Evolutionary conservation across 129 eudicot genomes (phyloP).

Genomic region (Deinandra increscens): DNA sequence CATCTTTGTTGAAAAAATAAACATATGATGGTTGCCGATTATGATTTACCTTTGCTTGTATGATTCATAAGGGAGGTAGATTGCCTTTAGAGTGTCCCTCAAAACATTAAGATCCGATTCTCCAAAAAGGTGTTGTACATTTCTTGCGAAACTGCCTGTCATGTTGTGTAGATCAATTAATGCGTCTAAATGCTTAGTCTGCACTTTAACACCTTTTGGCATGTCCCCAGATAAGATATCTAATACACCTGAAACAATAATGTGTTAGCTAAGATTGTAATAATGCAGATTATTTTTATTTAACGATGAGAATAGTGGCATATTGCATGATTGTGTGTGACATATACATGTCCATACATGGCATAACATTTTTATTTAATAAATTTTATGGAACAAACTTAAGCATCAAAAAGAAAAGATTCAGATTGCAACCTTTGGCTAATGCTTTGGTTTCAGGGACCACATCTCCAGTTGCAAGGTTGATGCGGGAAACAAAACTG

Average conservation of each 20-base stretch:
- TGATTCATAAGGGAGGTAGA: slow-evolving; percentile 84
- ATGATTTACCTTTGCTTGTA: slow-evolving; percentile 65
- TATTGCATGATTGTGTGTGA: slow-evolving; percentile 18
- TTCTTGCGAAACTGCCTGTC: slow-evolving; percentile 88
- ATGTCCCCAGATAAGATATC: slow-evolving; percentile 88
- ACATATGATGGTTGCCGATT: neutral
- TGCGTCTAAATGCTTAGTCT: slow-evolving; percentile 80
- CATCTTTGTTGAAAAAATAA: neutral
- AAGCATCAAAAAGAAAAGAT: neutral
- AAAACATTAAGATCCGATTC: slow-evolving; percentile 78
- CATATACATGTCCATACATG: slow-evolving; percentile 10
- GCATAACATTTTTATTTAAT: neutral
- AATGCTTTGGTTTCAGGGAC: slow-evolving; percentile 93
- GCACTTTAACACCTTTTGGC: slow-evolving; percentile 88
- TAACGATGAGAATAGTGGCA: slow-evolving; percentile 13
- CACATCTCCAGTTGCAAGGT: slow-evolving; percentile 90
- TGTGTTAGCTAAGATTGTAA: slow-evolving; percentile 14
- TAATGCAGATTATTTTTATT: neutral
- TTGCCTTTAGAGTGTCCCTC: slow-evolving; percentile 72
- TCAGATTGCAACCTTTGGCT: slow-evolving; percentile 63
- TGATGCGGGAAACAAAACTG: slow-evolving; percentile 78
- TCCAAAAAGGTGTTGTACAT: slow-evolving; percentile 84
- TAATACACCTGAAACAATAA: slow-evolving; percentile 63
- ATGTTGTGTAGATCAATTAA: slow-evolving; percentile 79
- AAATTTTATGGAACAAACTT: slow-evolving; percentile 8